phyloP scores from a whole-genome alignment of 805 yeast genomes.

The Candida parachauliodes region DNA sequence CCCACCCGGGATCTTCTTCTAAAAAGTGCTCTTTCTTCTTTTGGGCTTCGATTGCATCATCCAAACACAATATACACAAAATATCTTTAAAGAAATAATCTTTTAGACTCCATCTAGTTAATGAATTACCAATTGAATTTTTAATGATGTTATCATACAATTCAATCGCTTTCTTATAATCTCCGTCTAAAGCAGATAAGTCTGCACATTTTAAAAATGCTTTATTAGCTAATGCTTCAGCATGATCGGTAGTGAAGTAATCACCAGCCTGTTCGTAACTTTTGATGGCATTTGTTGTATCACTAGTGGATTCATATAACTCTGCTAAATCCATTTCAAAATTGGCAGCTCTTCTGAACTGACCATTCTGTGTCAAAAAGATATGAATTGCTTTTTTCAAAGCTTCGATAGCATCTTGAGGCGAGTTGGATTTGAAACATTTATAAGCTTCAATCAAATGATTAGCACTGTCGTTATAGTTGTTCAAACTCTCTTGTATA shows the following conservation, averaged over 20 bases:
- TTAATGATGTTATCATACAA: constrained; percentile 76
- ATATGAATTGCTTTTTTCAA: constrained; percentile 74
- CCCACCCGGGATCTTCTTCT: constrained; percentile 74
- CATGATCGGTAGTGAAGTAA: constrained; percentile 91
- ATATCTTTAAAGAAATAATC: constrained; percentile 86
- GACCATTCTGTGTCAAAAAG: constrained; percentile 81
- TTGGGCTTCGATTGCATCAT: constrained; percentile 82
- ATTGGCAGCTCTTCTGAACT: constrained; percentile 94
- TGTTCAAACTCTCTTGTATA: constrained; percentile 67
- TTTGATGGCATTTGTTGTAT: constrained; percentile 62
- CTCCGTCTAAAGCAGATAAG: constrained; percentile 64
- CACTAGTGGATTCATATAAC: constrained; percentile 71
- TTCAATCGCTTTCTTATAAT: constrained; percentile 71
- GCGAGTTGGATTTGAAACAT: constrained; percentile 71
- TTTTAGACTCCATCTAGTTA: constrained; percentile 87
- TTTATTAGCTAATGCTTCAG: constrained; percentile 85
- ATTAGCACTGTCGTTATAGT: constrained; percentile 88
- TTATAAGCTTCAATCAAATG: constrained; percentile 88
- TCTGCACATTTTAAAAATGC: constrained; percentile 89
- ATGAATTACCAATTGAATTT: constrained; percentile 65
- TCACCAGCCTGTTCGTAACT: constrained; percentile 93
- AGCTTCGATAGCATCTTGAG: constrained; percentile 72
- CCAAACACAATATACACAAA: constrained; percentile 77
- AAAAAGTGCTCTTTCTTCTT: constrained; percentile 62
- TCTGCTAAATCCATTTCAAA: constrained; percentile 89